phyloP scores from a whole-genome alignment of 805 yeast genomes.

The Metahyphopichia silvanorum region DNA sequence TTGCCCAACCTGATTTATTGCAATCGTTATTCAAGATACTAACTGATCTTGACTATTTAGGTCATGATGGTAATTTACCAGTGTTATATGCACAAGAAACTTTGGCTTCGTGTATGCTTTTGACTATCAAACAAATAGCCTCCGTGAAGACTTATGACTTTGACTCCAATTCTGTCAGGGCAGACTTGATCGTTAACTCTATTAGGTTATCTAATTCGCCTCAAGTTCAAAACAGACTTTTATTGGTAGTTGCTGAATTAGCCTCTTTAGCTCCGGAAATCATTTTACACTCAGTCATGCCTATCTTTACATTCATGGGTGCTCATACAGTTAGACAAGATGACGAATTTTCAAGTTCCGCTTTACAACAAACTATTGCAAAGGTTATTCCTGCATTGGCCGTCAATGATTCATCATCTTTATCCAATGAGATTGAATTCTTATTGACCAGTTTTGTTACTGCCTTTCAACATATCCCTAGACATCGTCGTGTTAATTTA shows the following conservation, averaged over 20 bases:
- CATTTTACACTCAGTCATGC: constrained; percentile 95
- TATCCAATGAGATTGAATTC: constrained; percentile 70
- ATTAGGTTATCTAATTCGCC: constrained; percentile 88
- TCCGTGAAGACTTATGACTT: constrained; percentile 26
- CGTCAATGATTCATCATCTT: constrained; percentile 38
- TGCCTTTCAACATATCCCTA: constrained; percentile 93
- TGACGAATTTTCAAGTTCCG: constrained; percentile 90
- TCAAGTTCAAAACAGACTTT: constrained; percentile 86
- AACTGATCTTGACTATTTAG: constrained; percentile 78
- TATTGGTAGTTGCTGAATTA: constrained; percentile 80
- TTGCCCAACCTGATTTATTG: constrained; percentile 45
- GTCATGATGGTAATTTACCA: constrained; percentile 88
- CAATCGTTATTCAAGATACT: constrained; percentile 56
- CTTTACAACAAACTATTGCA: constrained; percentile 85
- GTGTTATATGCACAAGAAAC: constrained; percentile 89
- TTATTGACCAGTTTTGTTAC: constrained; percentile 85
- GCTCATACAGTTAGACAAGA: constrained; percentile 96
- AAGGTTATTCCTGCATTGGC: constrained; percentile 87
- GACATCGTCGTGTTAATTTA: constrained; percentile 88
- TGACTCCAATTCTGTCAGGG: constrained; percentile 70
- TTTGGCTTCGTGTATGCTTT: constrained; percentile 79
- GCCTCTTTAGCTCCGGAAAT: constrained; percentile 89
- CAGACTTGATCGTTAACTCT: constrained; percentile 87
- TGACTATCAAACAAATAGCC: constrained; percentile 40
- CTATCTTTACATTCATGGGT: constrained; percentile 99